Conservation (phyloP, 2,329 filamentous ascomycete genomes). For the Aspergillus sclerotialis region DNA sequence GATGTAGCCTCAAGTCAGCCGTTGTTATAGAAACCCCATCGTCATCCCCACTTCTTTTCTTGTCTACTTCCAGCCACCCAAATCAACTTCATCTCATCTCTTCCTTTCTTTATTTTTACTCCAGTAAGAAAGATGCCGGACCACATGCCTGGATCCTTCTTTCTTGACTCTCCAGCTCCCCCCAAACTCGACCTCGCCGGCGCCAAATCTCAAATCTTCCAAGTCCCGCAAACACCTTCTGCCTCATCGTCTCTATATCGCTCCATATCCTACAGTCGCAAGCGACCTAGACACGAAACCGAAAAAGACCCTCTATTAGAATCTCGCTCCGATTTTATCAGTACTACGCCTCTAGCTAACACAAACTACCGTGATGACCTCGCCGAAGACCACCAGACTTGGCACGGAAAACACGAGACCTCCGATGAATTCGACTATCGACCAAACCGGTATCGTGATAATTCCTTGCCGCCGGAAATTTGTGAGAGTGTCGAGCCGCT, state of each 20-base stretch:
- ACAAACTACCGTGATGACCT: slow-evolving; percentile 25
- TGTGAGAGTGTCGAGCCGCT: slow-evolving; percentile 20
- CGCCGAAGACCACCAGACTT: slow-evolving; percentile 7
- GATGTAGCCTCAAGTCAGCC: background rate
- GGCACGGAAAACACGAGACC: slow-evolving; percentile 14
- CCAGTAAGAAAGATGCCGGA: slow-evolving; percentile 2
- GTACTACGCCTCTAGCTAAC: slow-evolving; percentile 31
- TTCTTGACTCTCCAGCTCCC: slow-evolving; percentile 28
- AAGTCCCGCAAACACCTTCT: slow-evolving; percentile 27
- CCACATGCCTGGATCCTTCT: slow-evolving; percentile 26
- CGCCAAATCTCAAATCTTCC: slow-evolving; percentile 31
- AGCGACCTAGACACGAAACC: slow-evolving; percentile 23
- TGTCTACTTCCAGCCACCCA: background rate
- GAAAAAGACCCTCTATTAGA: slow-evolving; percentile 18
- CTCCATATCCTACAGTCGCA: slow-evolving; percentile 27
- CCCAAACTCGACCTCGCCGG: slow-evolving; percentile 33
- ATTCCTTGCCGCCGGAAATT: slow-evolving; percentile 16
- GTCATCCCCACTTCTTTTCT: slow-evolving; percentile 5
- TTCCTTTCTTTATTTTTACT: background rate
- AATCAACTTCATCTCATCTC: slow-evolving; percentile 1
- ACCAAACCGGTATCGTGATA: slow-evolving; percentile 35
- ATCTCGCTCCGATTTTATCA: slow-evolving; percentile 18
- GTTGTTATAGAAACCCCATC: slow-evolving; percentile 5
- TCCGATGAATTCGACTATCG: slow-evolving; percentile 34
- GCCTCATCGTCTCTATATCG: slow-evolving; percentile 32